A percentile compares a stretch with the other conserved stretches of the same genome.
Conservation (phyloP, 1,284 basidiomycete genomes). For the Peniophora sp. region DNA sequence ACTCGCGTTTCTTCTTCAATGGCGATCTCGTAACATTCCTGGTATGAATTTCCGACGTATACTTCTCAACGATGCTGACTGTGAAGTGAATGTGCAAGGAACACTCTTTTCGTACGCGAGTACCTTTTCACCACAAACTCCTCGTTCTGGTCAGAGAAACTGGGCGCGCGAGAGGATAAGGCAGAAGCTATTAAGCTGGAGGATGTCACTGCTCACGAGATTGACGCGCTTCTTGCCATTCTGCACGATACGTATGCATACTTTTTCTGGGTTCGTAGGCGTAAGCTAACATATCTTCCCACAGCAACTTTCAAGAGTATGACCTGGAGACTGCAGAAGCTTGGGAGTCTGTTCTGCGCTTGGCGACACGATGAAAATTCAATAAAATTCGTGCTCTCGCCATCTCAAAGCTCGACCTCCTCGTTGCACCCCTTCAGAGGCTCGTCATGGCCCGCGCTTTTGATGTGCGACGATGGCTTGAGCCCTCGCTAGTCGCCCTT, state of each 20-base stretch:
- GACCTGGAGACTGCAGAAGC: slow-evolving; percentile 8
- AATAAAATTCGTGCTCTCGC: slow-evolving; percentile 10
- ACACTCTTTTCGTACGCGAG: no score
- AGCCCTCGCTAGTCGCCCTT: slow-evolving; percentile 17
- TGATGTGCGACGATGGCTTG: slow-evolving; percentile 14
- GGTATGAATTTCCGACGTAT: no score
- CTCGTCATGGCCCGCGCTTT: slow-evolving; percentile 11
- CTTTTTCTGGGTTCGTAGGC: no score
- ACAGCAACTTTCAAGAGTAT: slow-evolving; percentile 5
- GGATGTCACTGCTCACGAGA: neutral
- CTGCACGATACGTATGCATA: neutral
- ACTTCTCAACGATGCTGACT: no score
- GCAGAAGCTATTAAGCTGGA: neutral
- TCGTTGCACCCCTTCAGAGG: slow-evolving; percentile 9
- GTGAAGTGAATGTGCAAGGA: no score
- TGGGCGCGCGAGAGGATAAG: no score
- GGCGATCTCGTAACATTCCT: no score
- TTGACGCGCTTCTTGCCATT: neutral
- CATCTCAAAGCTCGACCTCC: slow-evolving; percentile 5
- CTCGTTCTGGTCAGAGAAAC: no score
- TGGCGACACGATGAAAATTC: slow-evolving; percentile 12
- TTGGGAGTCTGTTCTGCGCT: slow-evolving; percentile 13
- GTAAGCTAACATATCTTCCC: neutral
- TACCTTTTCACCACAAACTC: no score
- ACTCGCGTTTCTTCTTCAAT: no score